Percentiles rank a stretch among this genome's conserved stretches.
Conservation (phyloP, 2,329 filamentous ascomycete genomes). For the Ceratocystis harringtonii region DNA sequence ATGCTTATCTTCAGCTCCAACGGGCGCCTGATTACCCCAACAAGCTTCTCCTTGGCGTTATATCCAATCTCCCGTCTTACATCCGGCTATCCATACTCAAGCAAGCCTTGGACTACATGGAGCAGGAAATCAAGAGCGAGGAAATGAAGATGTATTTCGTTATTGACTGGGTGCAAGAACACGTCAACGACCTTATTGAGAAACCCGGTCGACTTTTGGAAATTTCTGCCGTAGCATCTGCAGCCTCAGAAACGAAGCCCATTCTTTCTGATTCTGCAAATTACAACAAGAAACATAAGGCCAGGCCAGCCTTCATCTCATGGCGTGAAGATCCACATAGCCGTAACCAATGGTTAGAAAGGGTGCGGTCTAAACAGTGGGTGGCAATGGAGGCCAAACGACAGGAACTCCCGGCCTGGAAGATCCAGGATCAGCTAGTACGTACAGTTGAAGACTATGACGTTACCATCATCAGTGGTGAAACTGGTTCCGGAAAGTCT, state of each 20-base stretch:
- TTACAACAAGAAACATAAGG: slow-evolving; percentile 20
- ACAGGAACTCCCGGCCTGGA: slow-evolving; percentile 73
- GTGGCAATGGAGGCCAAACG: slow-evolving; percentile 52
- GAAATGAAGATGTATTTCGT: slow-evolving; percentile 81
- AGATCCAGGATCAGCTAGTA: slow-evolving; percentile 61
- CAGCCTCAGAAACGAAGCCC: slow-evolving; percentile 39
- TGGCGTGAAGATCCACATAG: slow-evolving; percentile 34
- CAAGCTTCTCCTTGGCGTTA: slow-evolving; percentile 53
- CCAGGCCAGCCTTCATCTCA: slow-evolving; percentile 11
- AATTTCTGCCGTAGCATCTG: slow-evolving; percentile 63
- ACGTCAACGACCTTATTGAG: slow-evolving; percentile 68
- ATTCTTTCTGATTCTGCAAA: slow-evolving; percentile 17
- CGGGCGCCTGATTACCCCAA: slow-evolving; percentile 60
- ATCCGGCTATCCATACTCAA: slow-evolving; percentile 81
- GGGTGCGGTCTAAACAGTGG: slow-evolving; percentile 52
- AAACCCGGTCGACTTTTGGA: slow-evolving; percentile 71
- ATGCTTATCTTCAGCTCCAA: slow-evolving; percentile 49
- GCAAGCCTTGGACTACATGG: slow-evolving; percentile 56
- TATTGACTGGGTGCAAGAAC: slow-evolving; percentile 80
- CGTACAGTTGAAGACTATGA: slow-evolving; percentile 59
- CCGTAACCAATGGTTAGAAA: slow-evolving; percentile 48
- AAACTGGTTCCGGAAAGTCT: slow-evolving; percentile 26
- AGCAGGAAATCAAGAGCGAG: slow-evolving; percentile 58
- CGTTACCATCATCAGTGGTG: slow-evolving; percentile 53
- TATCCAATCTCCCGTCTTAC: slow-evolving; percentile 67